Base-by-base conservation (phyloP, 768 basidiomycete genomes). In the Trametes elegans region DNA sequence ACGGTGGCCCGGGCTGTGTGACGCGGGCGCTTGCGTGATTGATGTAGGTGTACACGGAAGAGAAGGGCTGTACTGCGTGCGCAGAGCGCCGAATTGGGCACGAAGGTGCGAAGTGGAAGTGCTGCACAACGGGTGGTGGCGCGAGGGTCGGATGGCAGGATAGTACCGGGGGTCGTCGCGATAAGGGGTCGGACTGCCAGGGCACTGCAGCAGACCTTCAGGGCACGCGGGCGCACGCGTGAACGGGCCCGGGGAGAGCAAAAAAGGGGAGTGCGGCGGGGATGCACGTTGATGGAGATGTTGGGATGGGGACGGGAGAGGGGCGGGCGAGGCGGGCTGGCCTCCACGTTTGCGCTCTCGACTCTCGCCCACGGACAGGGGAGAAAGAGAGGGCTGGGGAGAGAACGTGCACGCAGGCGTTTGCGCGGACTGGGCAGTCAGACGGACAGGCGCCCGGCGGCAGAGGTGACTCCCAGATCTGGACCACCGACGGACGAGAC, bases 351-450 rank as follows among this genome's bases (percentile, higher is more conserved):
- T 42, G 50, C 50, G 29, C 29, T 5, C 10, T 10, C 7, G 26
- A 31, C 29, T 42, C 39, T 51, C 19, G 49, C 32, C 26, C 38
- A 38, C n/a, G 11, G 38, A 28, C 14, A 18, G 28, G 50, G n/a
- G n/a, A 29, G 18, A 39, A 49, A 40, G 50, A 43, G 9, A 26
- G 14, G 41, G 35, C n/a, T 26, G 26, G 45, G 44, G 43, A 52
- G 24, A 52, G 50, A 52, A 52, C 50, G 50, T 52, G 50, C 50
- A 31, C 50, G 49, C 29, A 51, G 49, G 49, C 28, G 29, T 21
- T 51, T 51, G 49, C 49, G 49, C 49, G 49, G 49, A 51, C 49
- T 51, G 49, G 49, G 28, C 49, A 42, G 49, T 51, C 38, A 24
- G 9, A 6, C 11, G 29, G 29, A 9, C 49, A 26, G 29, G 14